These are phyloP conservation scores for Tolypocladium amazonense DNA, from an alignment of 2,329 filamentous ascomycete genomes.

Conservation along the genomic window DNA sequence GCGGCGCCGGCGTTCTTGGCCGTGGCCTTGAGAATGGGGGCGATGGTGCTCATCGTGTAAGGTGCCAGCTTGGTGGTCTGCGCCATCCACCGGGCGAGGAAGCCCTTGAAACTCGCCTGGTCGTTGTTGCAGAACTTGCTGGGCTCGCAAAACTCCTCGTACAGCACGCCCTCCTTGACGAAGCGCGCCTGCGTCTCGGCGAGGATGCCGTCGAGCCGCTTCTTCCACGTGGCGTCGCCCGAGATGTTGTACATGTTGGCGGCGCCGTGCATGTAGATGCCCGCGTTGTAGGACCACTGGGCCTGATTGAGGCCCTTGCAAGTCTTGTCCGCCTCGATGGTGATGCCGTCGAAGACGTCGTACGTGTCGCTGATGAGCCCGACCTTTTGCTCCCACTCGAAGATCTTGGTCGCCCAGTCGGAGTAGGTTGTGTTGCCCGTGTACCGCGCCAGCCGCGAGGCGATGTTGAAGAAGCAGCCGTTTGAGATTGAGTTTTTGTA, in stretches of 20 bases:
- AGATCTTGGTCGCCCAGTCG: conserved; percentile 63
- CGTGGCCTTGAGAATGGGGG: conserved; percentile 37
- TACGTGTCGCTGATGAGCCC: conserved; percentile 46
- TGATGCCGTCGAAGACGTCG: conserved; percentile 41
- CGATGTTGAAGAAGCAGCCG: conserved; percentile 60
- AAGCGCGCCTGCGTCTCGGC: conserved; percentile 41
- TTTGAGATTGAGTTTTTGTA: conserved; percentile 62
- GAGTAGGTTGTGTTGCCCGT: conserved; percentile 71
- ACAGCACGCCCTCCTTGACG: conserved; percentile 41
- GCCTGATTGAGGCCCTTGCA: conserved; percentile 44
- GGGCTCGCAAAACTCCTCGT: conserved; percentile 57
- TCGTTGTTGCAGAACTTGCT: conserved; percentile 54
- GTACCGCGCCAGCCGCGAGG: conserved; percentile 63
- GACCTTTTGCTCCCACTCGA: conserved; percentile 48
- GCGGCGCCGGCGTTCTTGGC: conserved; percentile 40
- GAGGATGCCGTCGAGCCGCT: conserved; percentile 48
- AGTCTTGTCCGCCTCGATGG: conserved; percentile 24
- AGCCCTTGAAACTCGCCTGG: conserved; percentile 68
- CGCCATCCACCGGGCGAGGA: conserved; percentile 57
- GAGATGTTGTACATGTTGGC: conserved; percentile 57
- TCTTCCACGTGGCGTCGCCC: conserved; percentile 39
- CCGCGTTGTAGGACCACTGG: conserved; percentile 62
- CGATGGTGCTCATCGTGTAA: conserved; percentile 36
- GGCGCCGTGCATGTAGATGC: conserved; percentile 51
- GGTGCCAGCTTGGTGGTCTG: conserved; percentile 44